A percentile compares a stretch with the other conserved stretches of the same genome.
Evolutionary conservation across 495 filamentous ascomycete species (phyloP).

Genomic region (Bacidia gigantensis): DNA sequence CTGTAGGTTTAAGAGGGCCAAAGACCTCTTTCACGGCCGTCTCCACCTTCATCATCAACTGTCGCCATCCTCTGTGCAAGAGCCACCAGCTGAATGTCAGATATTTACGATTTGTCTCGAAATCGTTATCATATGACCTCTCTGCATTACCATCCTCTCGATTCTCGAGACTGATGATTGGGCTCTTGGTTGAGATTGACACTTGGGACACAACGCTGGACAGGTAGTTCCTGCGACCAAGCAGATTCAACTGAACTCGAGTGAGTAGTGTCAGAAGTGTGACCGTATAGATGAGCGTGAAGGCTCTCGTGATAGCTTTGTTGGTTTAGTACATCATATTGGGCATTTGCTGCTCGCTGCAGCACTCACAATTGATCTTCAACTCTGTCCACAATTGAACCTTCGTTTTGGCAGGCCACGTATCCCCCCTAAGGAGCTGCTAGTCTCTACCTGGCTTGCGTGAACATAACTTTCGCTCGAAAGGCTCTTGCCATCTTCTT

Average conservation of each 20-base stretch:
- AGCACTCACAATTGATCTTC: constrained; percentile 72
- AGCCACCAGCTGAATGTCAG: constrained; percentile 98
- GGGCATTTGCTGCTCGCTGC: background rate
- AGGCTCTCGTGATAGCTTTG: constrained; percentile 74
- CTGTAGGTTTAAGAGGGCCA: constrained; percentile 69
- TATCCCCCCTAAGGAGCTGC: constrained; percentile 26
- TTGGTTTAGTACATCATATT: background rate
- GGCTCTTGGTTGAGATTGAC: constrained; percentile 39
- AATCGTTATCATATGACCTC: constrained; percentile 75
- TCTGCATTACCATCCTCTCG: constrained; percentile 70
- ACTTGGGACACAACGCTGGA: constrained; percentile 86
- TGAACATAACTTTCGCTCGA: constrained; percentile 66
- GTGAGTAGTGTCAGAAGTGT: constrained; percentile 84
- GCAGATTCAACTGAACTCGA: constrained; percentile 90
- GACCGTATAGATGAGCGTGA: constrained; percentile 84
- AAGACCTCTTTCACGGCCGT: constrained; percentile 74
- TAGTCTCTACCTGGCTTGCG: constrained; percentile 56
- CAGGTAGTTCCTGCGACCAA: constrained; percentile 87
- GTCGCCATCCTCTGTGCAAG: constrained; percentile 76
- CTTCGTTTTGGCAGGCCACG: constrained; percentile 62
- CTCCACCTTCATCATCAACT: constrained; percentile 65
- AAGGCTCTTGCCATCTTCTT: constrained; percentile 70
- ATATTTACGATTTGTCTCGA: constrained; percentile 86
- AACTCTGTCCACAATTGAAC: constrained; percentile 93
- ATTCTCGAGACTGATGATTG: constrained; percentile 75